phyloP scores from a whole-genome alignment of 2,329 filamentous ascomycete species.

The Aspergillus flavus region DNA sequence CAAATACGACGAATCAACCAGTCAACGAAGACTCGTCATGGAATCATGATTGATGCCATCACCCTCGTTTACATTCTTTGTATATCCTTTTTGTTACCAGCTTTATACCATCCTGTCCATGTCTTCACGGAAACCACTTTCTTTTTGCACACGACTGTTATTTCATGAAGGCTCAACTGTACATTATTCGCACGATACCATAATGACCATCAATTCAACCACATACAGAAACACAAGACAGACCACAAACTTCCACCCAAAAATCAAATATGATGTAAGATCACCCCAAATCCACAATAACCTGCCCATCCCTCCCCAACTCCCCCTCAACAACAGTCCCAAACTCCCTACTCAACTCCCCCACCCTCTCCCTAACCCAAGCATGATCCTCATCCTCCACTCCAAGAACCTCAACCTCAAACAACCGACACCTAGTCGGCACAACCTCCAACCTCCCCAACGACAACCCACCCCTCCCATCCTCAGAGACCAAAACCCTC shows the following conservation, averaged over 20 bases:
- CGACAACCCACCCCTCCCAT: not conserved
- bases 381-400: slow-evolving; percentile 33
- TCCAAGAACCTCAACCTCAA: slow-evolving; percentile 35
- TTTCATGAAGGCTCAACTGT: not conserved
- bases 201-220: not conserved
- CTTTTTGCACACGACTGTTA: not conserved
- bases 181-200: not conserved
- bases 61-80: not conserved
- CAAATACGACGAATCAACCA: slow-evolving; percentile 22
- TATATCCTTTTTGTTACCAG: not conserved
- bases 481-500: slow-evolving; percentile 35
- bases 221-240: not conserved
- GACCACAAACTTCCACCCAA: too few relatives aligned
- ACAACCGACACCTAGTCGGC: slow-evolving; percentile 38
- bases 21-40: slow-evolving; percentile 27
- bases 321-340: slow-evolving; percentile 28
- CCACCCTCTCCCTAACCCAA: slow-evolving; percentile 35
- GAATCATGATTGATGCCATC: slow-evolving; percentile 7
- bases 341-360: slow-evolving; percentile 30
- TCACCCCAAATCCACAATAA: not conserved
- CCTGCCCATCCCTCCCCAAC: not conserved
- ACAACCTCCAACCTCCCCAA: slow-evolving; percentile 38
- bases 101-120: not conserved
- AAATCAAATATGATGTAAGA: too few relatives aligned
- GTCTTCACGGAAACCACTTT: not conserved